phyloP scores from a whole-genome alignment of 2,329 filamentous ascomycete genomes.

The Aspergillus felis region DNA sequence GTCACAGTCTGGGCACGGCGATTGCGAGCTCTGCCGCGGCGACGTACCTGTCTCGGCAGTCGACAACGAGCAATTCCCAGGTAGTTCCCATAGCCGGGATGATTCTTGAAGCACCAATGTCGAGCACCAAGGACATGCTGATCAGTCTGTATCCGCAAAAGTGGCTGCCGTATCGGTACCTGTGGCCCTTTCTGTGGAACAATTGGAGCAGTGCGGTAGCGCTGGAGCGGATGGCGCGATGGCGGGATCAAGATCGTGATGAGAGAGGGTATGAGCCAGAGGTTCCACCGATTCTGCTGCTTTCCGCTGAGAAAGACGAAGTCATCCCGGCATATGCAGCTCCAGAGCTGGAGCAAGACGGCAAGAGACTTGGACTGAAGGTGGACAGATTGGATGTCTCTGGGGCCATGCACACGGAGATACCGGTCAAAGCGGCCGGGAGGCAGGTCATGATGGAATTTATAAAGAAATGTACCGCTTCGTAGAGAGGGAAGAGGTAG shows the following conservation, averaged over 20 bases:
- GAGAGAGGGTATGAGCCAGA: not conserved
- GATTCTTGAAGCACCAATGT: constrained; percentile 73
- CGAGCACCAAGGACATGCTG: constrained; percentile 67
- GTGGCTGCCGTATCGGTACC: constrained; percentile 73
- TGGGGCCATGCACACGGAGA: constrained; percentile 50
- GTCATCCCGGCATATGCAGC: constrained; percentile 40
- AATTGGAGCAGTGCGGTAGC: constrained; percentile 48
- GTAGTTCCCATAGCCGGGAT: constrained; percentile 42
- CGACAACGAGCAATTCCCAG: too few relatives aligned
- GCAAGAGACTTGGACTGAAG: constrained; percentile 30
- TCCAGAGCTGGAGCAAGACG: constrained; percentile 31
- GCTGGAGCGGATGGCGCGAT: constrained; percentile 35
- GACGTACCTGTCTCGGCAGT: constrained; percentile 29
- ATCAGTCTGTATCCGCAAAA: constrained; percentile 69
- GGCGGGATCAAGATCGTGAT: constrained; percentile 7
- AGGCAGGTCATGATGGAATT: constrained; percentile 35
- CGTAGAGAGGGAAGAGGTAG: not conserved
- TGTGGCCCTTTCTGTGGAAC: constrained; percentile 69
- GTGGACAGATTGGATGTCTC: constrained; percentile 38
- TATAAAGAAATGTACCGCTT: constrained; percentile 4
- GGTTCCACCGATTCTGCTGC: constrained; percentile 33
- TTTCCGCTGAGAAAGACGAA: constrained; percentile 43
- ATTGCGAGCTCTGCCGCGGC: constrained; percentile 62
- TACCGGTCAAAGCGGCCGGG: constrained; percentile 42
- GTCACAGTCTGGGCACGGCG: constrained; percentile 71